These are phyloP conservation scores for Gossypium turneri DNA, from an alignment of 345 rosid genomes.

Conservation along the genomic window DNA sequence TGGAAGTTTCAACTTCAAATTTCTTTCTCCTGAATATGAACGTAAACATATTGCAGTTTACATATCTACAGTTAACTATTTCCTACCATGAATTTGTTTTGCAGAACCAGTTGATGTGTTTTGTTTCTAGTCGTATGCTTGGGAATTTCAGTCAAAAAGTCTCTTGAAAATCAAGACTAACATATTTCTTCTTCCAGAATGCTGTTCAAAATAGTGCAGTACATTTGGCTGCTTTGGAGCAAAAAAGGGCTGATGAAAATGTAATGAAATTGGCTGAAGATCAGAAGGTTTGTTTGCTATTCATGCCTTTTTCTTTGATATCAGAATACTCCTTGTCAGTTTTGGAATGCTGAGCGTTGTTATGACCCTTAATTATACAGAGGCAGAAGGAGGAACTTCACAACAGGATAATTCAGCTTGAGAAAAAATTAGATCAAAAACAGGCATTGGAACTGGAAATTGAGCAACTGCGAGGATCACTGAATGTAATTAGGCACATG, in stretches of 20 bases:
- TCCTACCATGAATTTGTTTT: conserved; percentile 1
- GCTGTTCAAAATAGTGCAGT: conserved; percentile 49
- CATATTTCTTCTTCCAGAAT: conserved; percentile 39
- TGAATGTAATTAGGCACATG: conserved; percentile 72
- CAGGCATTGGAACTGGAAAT: conserved; percentile 85
- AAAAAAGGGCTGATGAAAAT: conserved; percentile 70
- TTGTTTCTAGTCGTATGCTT: conserved; percentile 2
- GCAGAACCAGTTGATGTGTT: background rate
- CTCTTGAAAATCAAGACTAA: background rate
- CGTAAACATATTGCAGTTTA: background rate
- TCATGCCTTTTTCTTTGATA: conserved; percentile 16
- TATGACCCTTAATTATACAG: conserved; percentile 35
- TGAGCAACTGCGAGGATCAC: conserved; percentile 54
- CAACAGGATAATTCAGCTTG: conserved; percentile 56
- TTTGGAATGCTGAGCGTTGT: conserved; percentile 11
- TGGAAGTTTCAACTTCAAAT: background rate
- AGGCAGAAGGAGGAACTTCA: conserved; percentile 71
- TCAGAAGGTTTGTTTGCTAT: conserved; percentile 61
- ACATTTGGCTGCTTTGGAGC: conserved; percentile 73
- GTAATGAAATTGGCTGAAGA: conserved; percentile 78
- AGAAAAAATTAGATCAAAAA: conserved; percentile 74
- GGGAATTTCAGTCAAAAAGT: background rate
- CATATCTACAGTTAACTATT: background rate
- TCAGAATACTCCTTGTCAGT: background rate
- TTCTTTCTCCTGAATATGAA: background rate